Evolutionary conservation across 139 green algal genomes (phyloP), one percentile per base, ranked within the genome.

Genomic region (Chlorella sp.): DNA sequence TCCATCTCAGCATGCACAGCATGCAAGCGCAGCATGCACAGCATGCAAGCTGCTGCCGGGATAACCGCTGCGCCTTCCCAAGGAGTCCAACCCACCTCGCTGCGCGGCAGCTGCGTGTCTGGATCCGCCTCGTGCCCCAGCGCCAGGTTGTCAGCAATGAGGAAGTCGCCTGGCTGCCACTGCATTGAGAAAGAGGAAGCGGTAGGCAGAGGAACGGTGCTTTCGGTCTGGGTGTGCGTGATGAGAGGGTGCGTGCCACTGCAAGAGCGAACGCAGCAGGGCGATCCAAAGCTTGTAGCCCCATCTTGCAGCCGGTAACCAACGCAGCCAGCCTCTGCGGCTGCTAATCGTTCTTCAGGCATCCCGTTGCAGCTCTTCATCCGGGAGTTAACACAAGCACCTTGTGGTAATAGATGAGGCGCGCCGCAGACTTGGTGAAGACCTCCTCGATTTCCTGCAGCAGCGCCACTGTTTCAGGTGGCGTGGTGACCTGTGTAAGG

Each of bases 101-200:
- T 34, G 1, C 56, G 32, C 18, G 84, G 78, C n/a, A 81, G 55
- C 86, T 93, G 90, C 15, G 90, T 93, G 30, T 91, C 84, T 9
- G 82, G 75, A 0, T 68, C 44, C 0, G 90, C 90, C 57, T 93
- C 89, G 60, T 93, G 90, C 4, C 55, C 90, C 16, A 93, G 51
- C 3, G 89, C 89, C 32, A 87, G 71, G 80, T 93, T 93, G 86
- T 93, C 90, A 21, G 71, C 70, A 11, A 93, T 92, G 21, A 93
- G 85, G 47, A 93, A 93, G 57, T 93, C 90, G 2, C 90, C 90
- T 16, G 69, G 64, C 69, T 64, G 60, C 90, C 90, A 93, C 78
- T 83, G 74, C 76, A 85, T 55, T 0, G 25, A 32, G 32, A 71
- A 83, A 3, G 17, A 57, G 41, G 28, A n/a, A 16, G 36, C 4